Percentiles rank a stretch among this genome's conserved stretches.
Conservation (phyloP, 257 asterid species). For the Gynochthodes officinalis region DNA sequence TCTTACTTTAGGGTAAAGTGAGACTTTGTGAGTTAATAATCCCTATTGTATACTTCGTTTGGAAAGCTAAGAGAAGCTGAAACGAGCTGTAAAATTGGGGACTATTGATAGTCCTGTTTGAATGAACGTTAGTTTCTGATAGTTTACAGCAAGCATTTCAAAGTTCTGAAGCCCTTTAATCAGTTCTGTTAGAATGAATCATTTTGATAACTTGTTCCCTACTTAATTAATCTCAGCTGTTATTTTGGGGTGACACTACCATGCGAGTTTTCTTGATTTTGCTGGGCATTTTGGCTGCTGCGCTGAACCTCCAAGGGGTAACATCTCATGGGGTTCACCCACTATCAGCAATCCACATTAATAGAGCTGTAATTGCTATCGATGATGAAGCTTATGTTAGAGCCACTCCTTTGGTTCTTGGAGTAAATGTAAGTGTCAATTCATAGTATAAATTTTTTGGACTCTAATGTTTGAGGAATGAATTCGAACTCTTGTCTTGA, state of each 20-base stretch:
- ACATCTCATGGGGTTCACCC: constrained; percentile 74
- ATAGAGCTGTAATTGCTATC: constrained; percentile 51
- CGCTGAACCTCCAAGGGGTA: constrained; percentile 42
- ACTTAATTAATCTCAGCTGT: background rate
- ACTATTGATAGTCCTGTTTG: too few species aligned
- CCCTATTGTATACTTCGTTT: background rate
- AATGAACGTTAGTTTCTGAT: background rate
- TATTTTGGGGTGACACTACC: background rate
- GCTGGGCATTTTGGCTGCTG: constrained; percentile 44
- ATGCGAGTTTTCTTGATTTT: constrained; percentile 36
- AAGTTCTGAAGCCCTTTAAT: background rate
- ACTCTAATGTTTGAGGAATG: background rate
- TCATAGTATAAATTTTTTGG: background rate
- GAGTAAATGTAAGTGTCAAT: constrained; percentile 44
- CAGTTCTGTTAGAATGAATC: background rate
- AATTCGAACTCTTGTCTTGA: background rate
- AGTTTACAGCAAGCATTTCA: background rate
- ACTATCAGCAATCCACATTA: constrained; percentile 51
- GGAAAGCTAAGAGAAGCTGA: background rate
- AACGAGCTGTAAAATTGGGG: background rate
- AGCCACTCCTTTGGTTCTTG: constrained; percentile 79
- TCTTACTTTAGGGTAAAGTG: background rate
- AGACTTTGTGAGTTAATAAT: background rate
- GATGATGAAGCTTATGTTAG: constrained; percentile 53
- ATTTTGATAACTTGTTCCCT: background rate